Base-by-base conservation (phyloP, 768 basidiomycete species). In the Clitopilus passeckerianus region DNA sequence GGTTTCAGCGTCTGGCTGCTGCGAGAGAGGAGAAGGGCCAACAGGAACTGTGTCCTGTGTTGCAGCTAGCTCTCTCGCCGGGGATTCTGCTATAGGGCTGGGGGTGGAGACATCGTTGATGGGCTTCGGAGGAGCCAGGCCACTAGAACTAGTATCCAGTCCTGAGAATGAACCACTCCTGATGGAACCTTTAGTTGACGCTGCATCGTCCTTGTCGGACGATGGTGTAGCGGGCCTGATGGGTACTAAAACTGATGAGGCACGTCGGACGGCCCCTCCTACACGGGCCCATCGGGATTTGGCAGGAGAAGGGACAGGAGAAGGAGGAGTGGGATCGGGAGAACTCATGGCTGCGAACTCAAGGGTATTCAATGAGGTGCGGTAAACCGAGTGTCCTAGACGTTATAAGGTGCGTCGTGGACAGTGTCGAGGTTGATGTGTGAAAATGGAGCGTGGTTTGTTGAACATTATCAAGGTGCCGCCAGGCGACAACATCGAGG, bases 41-140 rank as follows among this genome's bases (percentile, higher is more conserved):
- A 68, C 57, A 4, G 66, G 65, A 6, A 66, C 59, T 30, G 73
- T 74, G 8, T 72, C 70, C 34, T 62, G 63, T 30, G 74, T 61
- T 2, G 74, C 79, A 14, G 77, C 82, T 8, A 76, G 80, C 64
- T 86, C 85, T 23, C 86, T 79, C 7, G 78, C 79, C 27, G 88
- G 87, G 1, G 86, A 89, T 67, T 91, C 89, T 0, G 83, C 77
- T 59, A 91, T 89, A 2, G 89, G 87, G 61, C 85, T 86, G 10
- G 86, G 86, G 12, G 74, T 67, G 30, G 63, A 66, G 24, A 66
- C 52, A 12, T 66, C 59, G 4, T 64, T 58, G 14, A 63, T 59
- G 30, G 67, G 57, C 10, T 66, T 52, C 12, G 74, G 61, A 46
- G 68, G 70, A 34, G 69, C 68, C 50, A 66, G 63, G 30, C 61